Base-by-base conservation (phyloP, 345 rosid species). In the Sapria himalayana region DNA sequence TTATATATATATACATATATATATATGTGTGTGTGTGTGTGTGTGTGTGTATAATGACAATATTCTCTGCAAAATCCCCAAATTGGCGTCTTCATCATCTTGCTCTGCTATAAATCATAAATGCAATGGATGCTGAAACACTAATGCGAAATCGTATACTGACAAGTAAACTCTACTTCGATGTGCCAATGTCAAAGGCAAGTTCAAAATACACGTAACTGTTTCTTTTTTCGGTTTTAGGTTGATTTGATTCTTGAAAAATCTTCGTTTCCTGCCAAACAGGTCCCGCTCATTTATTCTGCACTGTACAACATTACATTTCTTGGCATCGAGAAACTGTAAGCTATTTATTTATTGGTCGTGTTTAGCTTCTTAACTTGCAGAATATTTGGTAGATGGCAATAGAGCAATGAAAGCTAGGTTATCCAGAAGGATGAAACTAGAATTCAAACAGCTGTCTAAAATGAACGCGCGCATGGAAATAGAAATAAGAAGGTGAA, bases 261-360 rank as follows among this genome's bases (percentile, higher is more conserved):
- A 2, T 19, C 15, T 16, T 25, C 17, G 38, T 41, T 49, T 16
- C 29, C 46, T 6, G 33, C 34, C 22, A 22, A 19, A 19, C 65
- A 82, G 94, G 82, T 69, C 37, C 86, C 96, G 13, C 33, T 85
- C 29, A 68, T 85, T 50, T 81, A 81, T 57, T 85, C 96, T 15
- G 29, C 86, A 13, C 61, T 37, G 3, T 80, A 80, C 35, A 64
- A 78, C 46, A 86, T 86, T 51, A 45, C 84, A 4, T 81, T 86
- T 65, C 52, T 78, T 45, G 97, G 97, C 46, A 61, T 86, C 5
- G 97, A 81, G 71, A 86, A 86, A 46, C 55, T 81, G 97, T 86
- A 56, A 60, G 86, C 44, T 36, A 18, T 3, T 22, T 8, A 18
- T 21, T 27, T 14, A 3, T 17, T 19, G 19, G 3, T 13, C 3